These are phyloP conservation scores for Paradendryphiella salina DNA, from an alignment of 2,329 filamentous ascomycete species.

Conservation along the genomic window DNA sequence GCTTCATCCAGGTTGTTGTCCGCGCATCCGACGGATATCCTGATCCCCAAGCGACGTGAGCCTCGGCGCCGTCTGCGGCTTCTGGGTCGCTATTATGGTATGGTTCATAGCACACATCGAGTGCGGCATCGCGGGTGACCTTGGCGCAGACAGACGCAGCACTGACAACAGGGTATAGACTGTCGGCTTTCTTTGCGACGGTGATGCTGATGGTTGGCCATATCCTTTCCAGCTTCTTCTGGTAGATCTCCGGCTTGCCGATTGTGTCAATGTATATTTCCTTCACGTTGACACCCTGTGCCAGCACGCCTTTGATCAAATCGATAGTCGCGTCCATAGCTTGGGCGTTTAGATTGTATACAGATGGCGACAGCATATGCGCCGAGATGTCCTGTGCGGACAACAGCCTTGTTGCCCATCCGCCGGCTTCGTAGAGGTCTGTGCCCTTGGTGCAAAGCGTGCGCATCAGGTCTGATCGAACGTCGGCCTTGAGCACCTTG, in stretches of 20 bases:
- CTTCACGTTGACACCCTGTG: constrained; percentile 75
- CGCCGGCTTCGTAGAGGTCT: constrained; percentile 66
- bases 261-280: constrained; percentile 97
- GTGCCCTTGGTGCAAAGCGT: constrained; percentile 68
- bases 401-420: constrained; percentile 80
- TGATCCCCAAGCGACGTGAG: constrained; percentile 72
- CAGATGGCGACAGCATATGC: constrained; percentile 69
- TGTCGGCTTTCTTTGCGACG: constrained; percentile 77
- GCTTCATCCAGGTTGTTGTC: constrained; percentile 78
- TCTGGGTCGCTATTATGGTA: constrained; percentile 43
- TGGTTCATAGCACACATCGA: constrained; percentile 74
- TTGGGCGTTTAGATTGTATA: constrained; percentile 93
- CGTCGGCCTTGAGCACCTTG: constrained; percentile 81
- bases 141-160: constrained; percentile 95
- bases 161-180: constrained; percentile 87
- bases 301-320: constrained; percentile 76
- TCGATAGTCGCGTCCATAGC: constrained; percentile 89
- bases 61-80: constrained; percentile 39
- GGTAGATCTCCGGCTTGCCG: constrained; percentile 79
- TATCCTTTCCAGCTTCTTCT: constrained; percentile 77
- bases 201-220: constrained; percentile 69
- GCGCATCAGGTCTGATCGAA: constrained; percentile 73
- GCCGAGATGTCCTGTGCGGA: constrained; percentile 82
- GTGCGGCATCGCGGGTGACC: constrained; percentile 86
- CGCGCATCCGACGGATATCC: constrained; percentile 89